Evolutionary conservation across 768 basidiomycete genomes (phyloP).

Genomic region (Favolaschia claudopus): DNA sequence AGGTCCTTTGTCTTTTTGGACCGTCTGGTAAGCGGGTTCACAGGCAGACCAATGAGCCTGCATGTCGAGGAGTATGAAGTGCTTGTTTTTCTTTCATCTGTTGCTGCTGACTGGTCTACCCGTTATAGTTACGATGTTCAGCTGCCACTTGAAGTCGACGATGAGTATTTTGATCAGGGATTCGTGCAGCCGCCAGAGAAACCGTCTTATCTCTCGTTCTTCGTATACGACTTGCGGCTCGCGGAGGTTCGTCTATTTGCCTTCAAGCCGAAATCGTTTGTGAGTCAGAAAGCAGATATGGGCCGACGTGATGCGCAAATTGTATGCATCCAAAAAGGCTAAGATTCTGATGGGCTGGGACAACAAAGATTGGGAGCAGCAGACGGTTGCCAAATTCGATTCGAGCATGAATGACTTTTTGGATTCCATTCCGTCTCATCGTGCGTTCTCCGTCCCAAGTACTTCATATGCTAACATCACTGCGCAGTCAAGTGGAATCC

Average conservation of each 20-base stretch:
- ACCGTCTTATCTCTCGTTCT: background rate
- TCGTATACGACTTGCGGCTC: background rate
- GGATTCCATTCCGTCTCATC: constrained; percentile 3
- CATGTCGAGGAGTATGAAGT: background rate
- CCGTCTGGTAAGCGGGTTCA: background rate
- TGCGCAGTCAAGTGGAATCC: constrained; percentile 7
- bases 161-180: background rate
- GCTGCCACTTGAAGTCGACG: constrained; percentile 2
- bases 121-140: constrained; percentile 1
- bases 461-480: no score
- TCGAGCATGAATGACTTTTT: background rate
- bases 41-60: background rate
- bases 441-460: background rate
- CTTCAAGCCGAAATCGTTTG: no score
- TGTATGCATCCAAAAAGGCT: background rate
- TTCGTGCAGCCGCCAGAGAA: constrained; percentile 3
- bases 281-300: background rate
- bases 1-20: background rate
- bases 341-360: background rate
- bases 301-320: background rate
- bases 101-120: background rate
- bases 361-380: background rate
- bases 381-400: background rate
- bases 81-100: background rate
- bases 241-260: background rate